Evolutionary conservation across 2,329 filamentous ascomycete species (phyloP), one percentile per base, ranked within the genome.

Genomic region (Fusarium cyanostomum): DNA sequence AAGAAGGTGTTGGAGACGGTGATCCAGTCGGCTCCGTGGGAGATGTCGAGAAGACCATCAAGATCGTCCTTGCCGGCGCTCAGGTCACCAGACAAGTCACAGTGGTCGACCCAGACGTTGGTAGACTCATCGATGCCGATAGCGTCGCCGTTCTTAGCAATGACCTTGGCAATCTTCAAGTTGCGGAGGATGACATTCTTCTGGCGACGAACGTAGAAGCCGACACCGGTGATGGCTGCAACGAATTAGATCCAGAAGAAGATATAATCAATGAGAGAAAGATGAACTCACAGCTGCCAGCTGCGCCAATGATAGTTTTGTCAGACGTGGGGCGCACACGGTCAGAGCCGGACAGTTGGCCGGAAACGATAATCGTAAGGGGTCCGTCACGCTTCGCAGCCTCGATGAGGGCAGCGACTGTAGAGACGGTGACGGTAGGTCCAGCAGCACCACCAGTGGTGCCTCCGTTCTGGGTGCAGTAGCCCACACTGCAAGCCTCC

Each of bases 51-150:
- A 3, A 90, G 82, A 16, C 89, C 88, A 56, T 91, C 89, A 69
- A 90, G 90, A 73, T 85, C 88, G 76, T 91, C 87, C 77, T 91
- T 91, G 26, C 82, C 86, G 67, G 83, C 78, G 67, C 82, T 79
- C 33, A 74, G 68, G 73, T 89, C 83, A n/a, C 84, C 86, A 3
- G 83, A 86, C 1, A 91, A 79, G 59, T 91, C 87, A 69, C 82
- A 81, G 77, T 90, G 88, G 74, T 91, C 88, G 39, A 91, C 78
- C 88, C 88, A 91, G 58, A 87, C 79, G 55, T 88, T 87, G 50
- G 74, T 83, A 18, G 82, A 81, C 13, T 71, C 72, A 69, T 88
- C 82, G 41, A 89, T 84, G 55, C 82, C 84, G 61, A 89, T 82
- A 42, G 83, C 84, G 66, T 89, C 87, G 11, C 86, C 86, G 55